A percentile compares a stretch with the other conserved stretches of the same genome.
Evolutionary conservation across 805 yeast genomes (phyloP).

Genomic region (Candida jianshihensis): DNA sequence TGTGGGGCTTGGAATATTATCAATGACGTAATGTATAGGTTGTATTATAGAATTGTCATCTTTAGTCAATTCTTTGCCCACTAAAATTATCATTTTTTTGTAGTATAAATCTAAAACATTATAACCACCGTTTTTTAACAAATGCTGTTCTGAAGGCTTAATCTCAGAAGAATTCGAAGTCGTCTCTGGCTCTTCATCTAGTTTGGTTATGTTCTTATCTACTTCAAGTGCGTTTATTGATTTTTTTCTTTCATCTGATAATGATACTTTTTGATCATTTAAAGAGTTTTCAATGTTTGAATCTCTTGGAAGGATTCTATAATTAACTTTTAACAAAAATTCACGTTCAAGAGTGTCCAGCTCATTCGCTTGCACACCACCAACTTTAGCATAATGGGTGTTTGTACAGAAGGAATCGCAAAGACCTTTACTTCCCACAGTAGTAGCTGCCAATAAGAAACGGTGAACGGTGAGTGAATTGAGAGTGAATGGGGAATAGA

Average conservation of each 20-base stretch:
- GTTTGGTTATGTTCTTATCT: slow-evolving; percentile 2
- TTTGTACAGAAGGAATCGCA: slow-evolving; percentile 94
- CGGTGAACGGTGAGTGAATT: slow-evolving; percentile 93
- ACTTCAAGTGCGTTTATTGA: slow-evolving; percentile 13
- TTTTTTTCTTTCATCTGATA: slow-evolving; percentile 11
- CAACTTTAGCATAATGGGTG: slow-evolving; percentile 90
- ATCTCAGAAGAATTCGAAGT: slow-evolving; percentile 8
- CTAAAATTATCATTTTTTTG: slow-evolving; percentile 39
- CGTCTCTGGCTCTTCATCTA: not conserved
- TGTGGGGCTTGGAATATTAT: not conserved
- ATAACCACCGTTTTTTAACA: slow-evolving; percentile 24
- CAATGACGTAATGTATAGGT: slow-evolving; percentile 4
- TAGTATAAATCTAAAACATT: slow-evolving; percentile 43
- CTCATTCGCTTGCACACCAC: slow-evolving; percentile 82
- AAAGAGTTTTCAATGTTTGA: slow-evolving; percentile 32
- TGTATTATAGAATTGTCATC: slow-evolving; percentile 9
- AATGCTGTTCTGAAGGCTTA: slow-evolving; percentile 5
- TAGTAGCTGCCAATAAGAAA: slow-evolving; percentile 82
- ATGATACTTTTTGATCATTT: slow-evolving; percentile 18
- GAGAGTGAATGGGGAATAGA: slow-evolving; percentile 72
- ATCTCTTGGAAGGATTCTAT: slow-evolving; percentile 61
- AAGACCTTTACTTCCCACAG: slow-evolving; percentile 82
- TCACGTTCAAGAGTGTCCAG: slow-evolving; percentile 85
- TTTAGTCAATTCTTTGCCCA: slow-evolving; percentile 29
- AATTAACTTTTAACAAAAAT: slow-evolving; percentile 71